phyloP scores from a whole-genome alignment of 176 grass and related monocot species.

The Luzula sylvatica region DNA sequence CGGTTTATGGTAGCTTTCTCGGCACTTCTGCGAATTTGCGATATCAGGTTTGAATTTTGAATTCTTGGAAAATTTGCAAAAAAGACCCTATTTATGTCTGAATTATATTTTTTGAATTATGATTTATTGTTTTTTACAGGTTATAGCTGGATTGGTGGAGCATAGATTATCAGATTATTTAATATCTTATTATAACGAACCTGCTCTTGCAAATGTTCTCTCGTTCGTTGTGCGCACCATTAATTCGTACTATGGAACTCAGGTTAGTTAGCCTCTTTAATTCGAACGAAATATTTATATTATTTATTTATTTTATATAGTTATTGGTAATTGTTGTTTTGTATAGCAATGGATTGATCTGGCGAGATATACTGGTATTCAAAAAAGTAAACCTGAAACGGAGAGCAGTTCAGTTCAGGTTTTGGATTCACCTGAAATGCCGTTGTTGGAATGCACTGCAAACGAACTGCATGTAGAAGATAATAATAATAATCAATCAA shows the following conservation, averaged over 20 bases:
- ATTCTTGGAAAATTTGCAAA: neutral
- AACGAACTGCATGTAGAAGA: constrained; percentile 52
- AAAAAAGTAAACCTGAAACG: constrained; percentile 47
- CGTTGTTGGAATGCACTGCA: constrained; percentile 52
- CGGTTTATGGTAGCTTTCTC: constrained; percentile 79
- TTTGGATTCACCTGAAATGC: constrained; percentile 42
- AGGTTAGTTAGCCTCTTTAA: constrained; percentile 40
- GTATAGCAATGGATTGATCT: constrained; percentile 99
- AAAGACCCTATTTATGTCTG: neutral
- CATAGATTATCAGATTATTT: constrained; percentile 76
- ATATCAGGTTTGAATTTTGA: constrained; percentile 53
- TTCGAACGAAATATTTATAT: neutral
- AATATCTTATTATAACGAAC: constrained; percentile 57
- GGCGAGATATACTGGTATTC: constrained; percentile 73
- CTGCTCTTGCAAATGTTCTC: constrained; percentile 52
- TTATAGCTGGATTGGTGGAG: constrained; percentile 92
- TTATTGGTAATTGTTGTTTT: constrained; percentile 33
- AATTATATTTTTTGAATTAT: neutral
- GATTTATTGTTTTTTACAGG: constrained; percentile 33
- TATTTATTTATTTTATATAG: constrained; percentile 9
- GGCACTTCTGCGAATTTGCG: constrained; percentile 95
- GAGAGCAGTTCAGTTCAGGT: constrained; percentile 38
- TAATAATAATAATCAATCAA: constrained; percentile 30
- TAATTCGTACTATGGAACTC: constrained; percentile 98
- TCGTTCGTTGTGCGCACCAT: constrained; percentile 72